A percentile compares a stretch with the other conserved stretches of the same genome.
phyloP scores from a whole-genome alignment of 2,329 filamentous ascomycete species.

The Penicillium sp. region DNA sequence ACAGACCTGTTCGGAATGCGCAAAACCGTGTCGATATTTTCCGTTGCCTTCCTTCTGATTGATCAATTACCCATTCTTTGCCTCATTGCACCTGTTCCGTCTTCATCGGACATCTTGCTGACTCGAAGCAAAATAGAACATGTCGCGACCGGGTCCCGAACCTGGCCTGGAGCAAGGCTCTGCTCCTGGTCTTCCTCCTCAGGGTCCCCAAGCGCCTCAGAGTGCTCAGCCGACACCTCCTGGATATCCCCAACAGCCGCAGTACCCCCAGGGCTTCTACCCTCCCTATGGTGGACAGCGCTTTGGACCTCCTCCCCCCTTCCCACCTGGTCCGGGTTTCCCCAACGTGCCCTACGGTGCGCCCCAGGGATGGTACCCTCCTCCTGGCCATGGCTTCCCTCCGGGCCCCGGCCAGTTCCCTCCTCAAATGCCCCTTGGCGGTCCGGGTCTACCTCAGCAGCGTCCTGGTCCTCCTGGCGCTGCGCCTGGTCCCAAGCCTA shows the following conservation, averaged over 20 bases:
- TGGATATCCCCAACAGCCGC: constrained; percentile 43
- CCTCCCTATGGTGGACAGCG: constrained; percentile 45
- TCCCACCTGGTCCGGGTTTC: constrained; percentile 60
- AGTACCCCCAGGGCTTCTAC: constrained; percentile 44
- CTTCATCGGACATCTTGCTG: constrained; percentile 16
- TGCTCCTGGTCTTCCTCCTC: constrained; percentile 40
- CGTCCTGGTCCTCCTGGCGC: constrained; percentile 31
- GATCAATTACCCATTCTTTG: constrained; percentile 22
- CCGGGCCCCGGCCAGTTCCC: constrained; percentile 65
- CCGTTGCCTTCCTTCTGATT: constrained; percentile 99
- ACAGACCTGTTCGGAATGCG: constrained; percentile 79
- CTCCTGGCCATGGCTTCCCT: constrained; percentile 71
- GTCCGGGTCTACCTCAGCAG: constrained; percentile 48
- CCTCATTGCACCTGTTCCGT: background rate
- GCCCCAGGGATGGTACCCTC: constrained; percentile 73
- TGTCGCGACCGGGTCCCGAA: constrained; percentile 41
- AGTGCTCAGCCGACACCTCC: constrained; percentile 35
- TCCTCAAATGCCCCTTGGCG: constrained; percentile 57
- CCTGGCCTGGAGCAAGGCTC: constrained; percentile 14
- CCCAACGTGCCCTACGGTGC: constrained; percentile 72
- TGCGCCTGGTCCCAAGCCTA: constrained; percentile 34
- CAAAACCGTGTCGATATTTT: constrained; percentile 93
- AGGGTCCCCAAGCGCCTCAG: constrained; percentile 47
- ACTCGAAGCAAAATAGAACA: constrained; percentile 37
- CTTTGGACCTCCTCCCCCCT: constrained; percentile 49